Conservation (phyloP, 371 early-diverging fungal genomes). For the Mortierella sp. region DNA sequence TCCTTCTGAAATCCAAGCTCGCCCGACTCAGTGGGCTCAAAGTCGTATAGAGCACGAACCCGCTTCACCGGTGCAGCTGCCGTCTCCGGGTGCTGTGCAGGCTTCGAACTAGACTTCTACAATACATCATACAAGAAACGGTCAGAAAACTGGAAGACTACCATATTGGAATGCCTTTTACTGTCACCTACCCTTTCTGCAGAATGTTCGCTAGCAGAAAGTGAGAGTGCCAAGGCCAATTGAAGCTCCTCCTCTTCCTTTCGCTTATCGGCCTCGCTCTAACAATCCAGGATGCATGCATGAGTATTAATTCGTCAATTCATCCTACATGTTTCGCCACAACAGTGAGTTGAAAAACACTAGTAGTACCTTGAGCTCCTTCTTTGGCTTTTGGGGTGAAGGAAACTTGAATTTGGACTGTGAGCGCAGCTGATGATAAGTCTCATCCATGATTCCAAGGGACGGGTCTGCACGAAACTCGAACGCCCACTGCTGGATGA, state of each 20-base stretch:
- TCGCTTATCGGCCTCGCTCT: conserved; percentile 77
- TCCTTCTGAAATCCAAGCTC: conserved; percentile 85
- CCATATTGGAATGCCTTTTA: no score
- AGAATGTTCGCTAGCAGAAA: conserved; percentile 75
- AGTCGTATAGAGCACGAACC: conserved; percentile 89
- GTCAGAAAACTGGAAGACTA: no score
- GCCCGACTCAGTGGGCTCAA: conserved; percentile 83
- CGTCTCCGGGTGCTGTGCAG: conserved; percentile 40
- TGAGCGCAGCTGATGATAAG: conserved; percentile 74
- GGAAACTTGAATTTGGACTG: conserved; percentile 74
- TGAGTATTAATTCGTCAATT: no score
- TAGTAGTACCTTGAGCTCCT: conserved; percentile 64
- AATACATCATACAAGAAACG: background rate
- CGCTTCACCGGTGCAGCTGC: conserved; percentile 57
- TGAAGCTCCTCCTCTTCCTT: conserved; percentile 94
- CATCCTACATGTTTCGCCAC: background rate
- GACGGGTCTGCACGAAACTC: conserved; percentile 84
- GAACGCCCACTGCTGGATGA: conserved; percentile 92
- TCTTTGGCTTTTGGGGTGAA: conserved; percentile 84
- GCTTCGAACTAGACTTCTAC: conserved; percentile 18
- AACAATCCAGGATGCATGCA: no score
- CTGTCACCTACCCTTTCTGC: conserved; percentile 52
- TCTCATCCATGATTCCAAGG: conserved; percentile 89
- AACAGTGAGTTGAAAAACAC: background rate
- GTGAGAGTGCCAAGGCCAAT: conserved; percentile 90